Evolutionary conservation across 352 stramenopile species (phyloP).

Genomic region (Pythium grandisporangium): DNA sequence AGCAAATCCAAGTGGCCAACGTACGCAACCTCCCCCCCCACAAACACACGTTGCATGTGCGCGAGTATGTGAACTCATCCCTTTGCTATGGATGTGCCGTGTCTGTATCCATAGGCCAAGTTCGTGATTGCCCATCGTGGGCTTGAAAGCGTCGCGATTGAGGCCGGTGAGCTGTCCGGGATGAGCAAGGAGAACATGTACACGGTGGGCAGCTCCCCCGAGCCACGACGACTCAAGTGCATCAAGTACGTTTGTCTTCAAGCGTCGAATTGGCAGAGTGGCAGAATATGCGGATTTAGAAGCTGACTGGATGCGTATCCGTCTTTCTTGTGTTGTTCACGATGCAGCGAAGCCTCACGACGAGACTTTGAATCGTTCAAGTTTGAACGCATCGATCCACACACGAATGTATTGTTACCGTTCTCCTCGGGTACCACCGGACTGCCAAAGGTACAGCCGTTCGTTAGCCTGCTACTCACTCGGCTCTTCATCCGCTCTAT

Average conservation of each 20-base stretch:
- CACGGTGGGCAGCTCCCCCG: slow-evolving; percentile 23
- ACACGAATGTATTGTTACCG: slow-evolving; percentile 49
- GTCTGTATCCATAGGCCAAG: slow-evolving; percentile 23
- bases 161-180: slow-evolving; percentile 21
- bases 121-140: slow-evolving; percentile 48
- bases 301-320: slow-evolving; percentile 34
- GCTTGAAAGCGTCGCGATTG: slow-evolving; percentile 30
- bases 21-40: slow-evolving; percentile 2
- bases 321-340: background rate
- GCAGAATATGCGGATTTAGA: no score
- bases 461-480: background rate
- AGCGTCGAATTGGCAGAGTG: no score
- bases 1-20: slow-evolving; percentile 31
- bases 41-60: background rate
- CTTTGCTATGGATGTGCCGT: no score
- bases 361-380: slow-evolving; percentile 27
- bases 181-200: slow-evolving; percentile 30
- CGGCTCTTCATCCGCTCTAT: background rate
- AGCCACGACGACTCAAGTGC: slow-evolving; percentile 23
- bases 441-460: slow-evolving; percentile 75
- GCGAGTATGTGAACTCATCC: background rate
- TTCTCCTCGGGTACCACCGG: slow-evolving; percentile 94
- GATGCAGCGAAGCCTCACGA: slow-evolving; percentile 25
- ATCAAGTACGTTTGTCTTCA: slow-evolving; percentile 28
- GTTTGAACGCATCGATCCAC: slow-evolving; percentile 53